Evolutionary conservation across 192 early-diverging fungal genomes (phyloP).

Genomic region (Spizellomyces sp.): DNA sequence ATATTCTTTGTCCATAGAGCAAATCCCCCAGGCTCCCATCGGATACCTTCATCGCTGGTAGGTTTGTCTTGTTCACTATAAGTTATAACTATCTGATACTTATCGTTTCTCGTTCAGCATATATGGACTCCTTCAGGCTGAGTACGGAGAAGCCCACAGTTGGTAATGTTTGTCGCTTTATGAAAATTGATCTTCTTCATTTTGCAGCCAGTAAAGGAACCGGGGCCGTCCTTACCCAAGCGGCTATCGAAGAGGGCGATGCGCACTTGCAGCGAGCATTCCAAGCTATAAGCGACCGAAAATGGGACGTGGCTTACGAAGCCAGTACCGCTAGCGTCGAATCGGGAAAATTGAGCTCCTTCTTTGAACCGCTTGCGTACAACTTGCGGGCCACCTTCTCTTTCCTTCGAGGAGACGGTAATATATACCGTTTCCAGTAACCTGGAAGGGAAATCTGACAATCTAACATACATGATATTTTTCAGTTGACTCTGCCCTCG

Average conservation of each 20-base stretch:
- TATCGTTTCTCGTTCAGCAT: slow-evolving; percentile 48
- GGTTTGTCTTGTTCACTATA: too few species aligned
- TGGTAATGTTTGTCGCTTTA: slow-evolving; percentile 9
- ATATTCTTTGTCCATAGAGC: slow-evolving; percentile 13
- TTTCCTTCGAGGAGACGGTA: slow-evolving; percentile 78
- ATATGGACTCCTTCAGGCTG: slow-evolving; percentile 89
- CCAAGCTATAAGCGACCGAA: slow-evolving; percentile 53
- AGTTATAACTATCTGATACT: too few species aligned
- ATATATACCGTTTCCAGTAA: slow-evolving; percentile 9
- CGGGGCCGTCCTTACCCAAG: slow-evolving; percentile 20
- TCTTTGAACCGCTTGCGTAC: slow-evolving; percentile 66
- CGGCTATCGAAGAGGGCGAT: slow-evolving; percentile 32
- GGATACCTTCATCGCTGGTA: slow-evolving; percentile 73
- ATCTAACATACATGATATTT: not conserved
- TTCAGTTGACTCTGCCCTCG: slow-evolving; percentile 64
- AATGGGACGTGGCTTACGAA: slow-evolving; percentile 36
- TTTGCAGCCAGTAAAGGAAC: slow-evolving; percentile 11
- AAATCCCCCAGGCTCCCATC: slow-evolving; percentile 77
- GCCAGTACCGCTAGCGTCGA: slow-evolving; percentile 2
- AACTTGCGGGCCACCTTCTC: slow-evolving; percentile 88
- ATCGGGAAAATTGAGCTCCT: slow-evolving; percentile 30
- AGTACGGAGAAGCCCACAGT: slow-evolving; percentile 38
- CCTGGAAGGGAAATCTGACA: too few species aligned
- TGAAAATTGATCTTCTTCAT: not conserved
- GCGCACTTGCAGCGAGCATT: slow-evolving; percentile 57